Evolutionary conservation across 371 early-diverging fungal species (phyloP).

Genomic region (Mortierella sp.): DNA sequence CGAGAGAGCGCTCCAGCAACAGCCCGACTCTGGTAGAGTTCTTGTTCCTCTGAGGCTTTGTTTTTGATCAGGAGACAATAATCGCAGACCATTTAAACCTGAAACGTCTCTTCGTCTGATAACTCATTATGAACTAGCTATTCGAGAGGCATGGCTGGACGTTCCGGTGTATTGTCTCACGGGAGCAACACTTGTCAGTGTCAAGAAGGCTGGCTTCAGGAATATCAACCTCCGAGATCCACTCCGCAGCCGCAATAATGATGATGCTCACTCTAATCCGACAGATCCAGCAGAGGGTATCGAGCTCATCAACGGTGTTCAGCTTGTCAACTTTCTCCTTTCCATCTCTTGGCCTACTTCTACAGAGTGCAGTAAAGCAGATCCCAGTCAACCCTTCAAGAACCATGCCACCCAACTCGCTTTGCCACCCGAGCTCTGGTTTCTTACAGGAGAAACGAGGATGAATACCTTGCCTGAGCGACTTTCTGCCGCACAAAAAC

Average conservation of each 20-base stretch:
- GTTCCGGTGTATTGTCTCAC: slow-evolving; percentile 38
- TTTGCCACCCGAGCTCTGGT: slow-evolving; percentile 27
- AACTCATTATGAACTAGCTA: background rate
- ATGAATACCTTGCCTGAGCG: slow-evolving; percentile 35
- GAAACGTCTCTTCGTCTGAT: background rate
- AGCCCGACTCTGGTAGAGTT: slow-evolving; percentile 20
- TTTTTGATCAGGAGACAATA: background rate
- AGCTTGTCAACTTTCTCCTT: slow-evolving; percentile 27
- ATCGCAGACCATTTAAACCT: no score
- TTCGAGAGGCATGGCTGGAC: slow-evolving; percentile 33
- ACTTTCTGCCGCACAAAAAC: slow-evolving; percentile 7
- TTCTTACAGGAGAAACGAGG: slow-evolving; percentile 31
- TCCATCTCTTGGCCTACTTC: slow-evolving; percentile 28
- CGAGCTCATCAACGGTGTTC: slow-evolving; percentile 14
- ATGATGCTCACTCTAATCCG: background rate
- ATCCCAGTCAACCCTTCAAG: background rate
- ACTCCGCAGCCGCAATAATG: background rate
- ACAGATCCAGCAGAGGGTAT: background rate
- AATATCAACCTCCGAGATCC: slow-evolving; percentile 9
- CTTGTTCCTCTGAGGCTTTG: background rate
- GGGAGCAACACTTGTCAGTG: slow-evolving; percentile 27
- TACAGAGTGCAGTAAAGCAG: background rate
- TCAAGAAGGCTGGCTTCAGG: slow-evolving; percentile 26
- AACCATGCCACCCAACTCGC: background rate
- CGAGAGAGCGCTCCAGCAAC: slow-evolving; percentile 12